Conservation (phyloP, 1,284 basidiomycete species). For the Wallemia hederae region DNA sequence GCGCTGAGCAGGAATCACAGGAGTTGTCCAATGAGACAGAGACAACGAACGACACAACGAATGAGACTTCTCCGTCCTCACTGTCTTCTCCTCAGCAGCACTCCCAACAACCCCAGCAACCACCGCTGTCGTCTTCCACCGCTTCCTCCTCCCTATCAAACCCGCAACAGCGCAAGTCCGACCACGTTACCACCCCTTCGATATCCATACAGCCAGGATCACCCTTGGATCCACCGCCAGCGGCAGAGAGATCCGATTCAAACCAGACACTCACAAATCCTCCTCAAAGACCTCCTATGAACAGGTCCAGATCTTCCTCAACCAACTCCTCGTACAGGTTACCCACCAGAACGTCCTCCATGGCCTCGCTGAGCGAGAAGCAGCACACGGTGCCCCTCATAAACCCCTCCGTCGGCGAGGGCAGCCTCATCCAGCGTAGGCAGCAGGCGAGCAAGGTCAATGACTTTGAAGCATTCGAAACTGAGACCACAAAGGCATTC, state of each 20-base stretch:
- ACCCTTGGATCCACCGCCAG: background rate
- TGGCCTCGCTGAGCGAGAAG: background rate
- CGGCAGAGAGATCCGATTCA: background rate
- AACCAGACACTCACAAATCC: background rate
- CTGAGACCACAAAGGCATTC: background rate
- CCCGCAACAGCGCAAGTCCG: background rate
- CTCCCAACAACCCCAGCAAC: too few relatives aligned
- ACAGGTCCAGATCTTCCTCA: background rate
- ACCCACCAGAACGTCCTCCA: background rate
- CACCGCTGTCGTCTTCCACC: too few relatives aligned
- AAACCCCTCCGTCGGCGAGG: background rate
- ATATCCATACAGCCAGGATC: background rate
- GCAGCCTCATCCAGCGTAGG: background rate
- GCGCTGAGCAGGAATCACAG: too few relatives aligned
- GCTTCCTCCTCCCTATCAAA: background rate
- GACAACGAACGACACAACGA: background rate
- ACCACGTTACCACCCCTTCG: background rate
- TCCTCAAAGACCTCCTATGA: background rate
- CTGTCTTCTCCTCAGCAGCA: background rate
- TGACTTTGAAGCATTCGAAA: background rate
- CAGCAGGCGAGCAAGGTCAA: background rate
- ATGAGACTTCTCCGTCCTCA: background rate
- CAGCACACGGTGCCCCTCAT: background rate
- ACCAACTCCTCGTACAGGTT: background rate
- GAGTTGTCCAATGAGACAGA: too few relatives aligned